A percentile compares a stretch with the other conserved stretches of the same genome.
Conservation (phyloP, 306 rosid species). For the Trifolium subterraneum region DNA sequence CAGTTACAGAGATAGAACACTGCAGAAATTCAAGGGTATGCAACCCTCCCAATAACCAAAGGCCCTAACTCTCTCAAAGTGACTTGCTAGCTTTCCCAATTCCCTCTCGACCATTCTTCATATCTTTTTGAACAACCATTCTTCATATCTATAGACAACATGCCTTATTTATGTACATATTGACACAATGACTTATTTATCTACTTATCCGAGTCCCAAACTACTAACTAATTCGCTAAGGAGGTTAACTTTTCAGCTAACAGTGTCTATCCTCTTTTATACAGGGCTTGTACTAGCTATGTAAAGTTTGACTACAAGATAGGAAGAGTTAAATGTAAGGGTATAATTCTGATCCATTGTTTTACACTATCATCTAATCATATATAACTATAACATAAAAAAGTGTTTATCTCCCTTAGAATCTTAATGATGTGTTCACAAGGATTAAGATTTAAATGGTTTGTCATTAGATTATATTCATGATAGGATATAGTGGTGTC, state of each 20-base stretch:
- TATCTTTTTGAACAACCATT: no score
- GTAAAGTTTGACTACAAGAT: neutral
- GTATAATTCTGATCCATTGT: constrained; percentile 24
- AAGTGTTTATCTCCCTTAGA: constrained; percentile 2
- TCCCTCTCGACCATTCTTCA: neutral
- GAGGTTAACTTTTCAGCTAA: neutral
- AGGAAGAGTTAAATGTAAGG: neutral
- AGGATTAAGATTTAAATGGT: neutral
- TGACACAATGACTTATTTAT: no score
- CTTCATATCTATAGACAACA: no score
- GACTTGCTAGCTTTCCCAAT: neutral
- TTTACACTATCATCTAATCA: neutral
- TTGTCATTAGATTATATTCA: neutral
- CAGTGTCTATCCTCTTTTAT: neutral
- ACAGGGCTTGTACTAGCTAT: neutral
- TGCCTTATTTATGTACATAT: no score
- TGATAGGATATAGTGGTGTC: neutral
- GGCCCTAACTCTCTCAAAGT: neutral
- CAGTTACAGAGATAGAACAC: neutral
- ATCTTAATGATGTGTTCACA: constrained; percentile 3
- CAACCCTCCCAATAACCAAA: neutral
- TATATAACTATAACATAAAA: neutral
- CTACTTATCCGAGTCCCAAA: no score
- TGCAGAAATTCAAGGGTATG: neutral
- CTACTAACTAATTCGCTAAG: neutral